phyloP scores from a whole-genome alignment of 23 red algal species.

The Cyanidium caldarium region DNA sequence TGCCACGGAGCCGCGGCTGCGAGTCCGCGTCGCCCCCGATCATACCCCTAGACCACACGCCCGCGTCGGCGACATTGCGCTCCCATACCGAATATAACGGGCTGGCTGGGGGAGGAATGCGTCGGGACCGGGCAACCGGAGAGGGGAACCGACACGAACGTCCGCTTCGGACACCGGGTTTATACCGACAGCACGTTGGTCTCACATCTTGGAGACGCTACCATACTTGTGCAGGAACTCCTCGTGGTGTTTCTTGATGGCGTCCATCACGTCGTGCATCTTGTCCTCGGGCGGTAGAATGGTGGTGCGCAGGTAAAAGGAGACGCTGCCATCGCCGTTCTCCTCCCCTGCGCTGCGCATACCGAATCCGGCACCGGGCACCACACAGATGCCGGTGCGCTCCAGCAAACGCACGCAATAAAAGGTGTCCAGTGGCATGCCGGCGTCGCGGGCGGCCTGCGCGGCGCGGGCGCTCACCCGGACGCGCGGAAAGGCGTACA shows the following conservation, averaged over 20 bases:
- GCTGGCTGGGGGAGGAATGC: too few species aligned
- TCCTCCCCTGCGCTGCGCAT: too few species aligned
- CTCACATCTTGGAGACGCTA: neutral
- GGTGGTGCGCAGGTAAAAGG: slow-evolving; percentile 83
- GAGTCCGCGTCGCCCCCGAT: neutral
- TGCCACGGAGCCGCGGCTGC: too few species aligned
- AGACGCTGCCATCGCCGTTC: neutral
- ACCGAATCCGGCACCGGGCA: slow-evolving; percentile 86
- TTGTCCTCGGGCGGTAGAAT: slow-evolving; percentile 69
- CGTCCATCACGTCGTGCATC: slow-evolving; percentile 30
- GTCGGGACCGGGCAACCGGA: too few species aligned
- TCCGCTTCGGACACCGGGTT: neutral
- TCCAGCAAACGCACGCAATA: slow-evolving; percentile 84
- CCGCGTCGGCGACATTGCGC: too few species aligned
- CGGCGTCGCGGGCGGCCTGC: slow-evolving; percentile 16
- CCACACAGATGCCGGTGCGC: slow-evolving; percentile 78
- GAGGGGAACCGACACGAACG: too few species aligned
- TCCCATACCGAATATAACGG: too few species aligned
- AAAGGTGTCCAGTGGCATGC: slow-evolving; percentile 39
- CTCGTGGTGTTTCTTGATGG: slow-evolving; percentile 37
- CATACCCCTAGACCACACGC: slow-evolving; percentile 9
- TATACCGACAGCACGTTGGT: neutral
- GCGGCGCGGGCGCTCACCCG: slow-evolving; percentile 32
- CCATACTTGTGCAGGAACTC: slow-evolving; percentile 43
- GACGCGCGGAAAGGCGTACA: slow-evolving; percentile 91